Evolutionary conservation across 1,284 basidiomycete species (phyloP), one percentile per base, ranked within the genome.

Genomic region (Peniophora sp.): DNA sequence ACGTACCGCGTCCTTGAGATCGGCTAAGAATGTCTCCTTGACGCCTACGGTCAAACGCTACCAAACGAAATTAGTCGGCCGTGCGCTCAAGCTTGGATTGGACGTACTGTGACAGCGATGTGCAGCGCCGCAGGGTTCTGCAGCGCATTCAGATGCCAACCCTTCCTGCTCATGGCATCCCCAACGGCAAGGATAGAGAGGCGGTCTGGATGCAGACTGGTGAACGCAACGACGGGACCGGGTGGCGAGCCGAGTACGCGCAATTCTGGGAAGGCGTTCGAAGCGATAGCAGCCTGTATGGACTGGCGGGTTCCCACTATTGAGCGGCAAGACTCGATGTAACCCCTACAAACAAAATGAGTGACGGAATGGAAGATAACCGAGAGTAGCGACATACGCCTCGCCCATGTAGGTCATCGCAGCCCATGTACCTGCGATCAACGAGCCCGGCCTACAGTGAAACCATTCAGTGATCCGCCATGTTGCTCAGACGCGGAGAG

Each of bases 361-460:
- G 48, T 10, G 24, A 37, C 20, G 11, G 36, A n/a, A 46, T 49
- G 27, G 48, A 51, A 22, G n/a, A 45, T 44, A 42, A 14, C 41
- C 17, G 9, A 24, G 14, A 6, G 43, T 14, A 45, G 42, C 39
- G 43, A 61, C 83, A 55, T 63, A 92, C 82, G 88, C 78, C 53
- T 85, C 75, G 24, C 96, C 96, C 71, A 97, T 85, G 64, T 90
- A 83, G 62, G 96, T 88, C 84, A 98, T 85, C 1, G 92, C 92
- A 3, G 96, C 93, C 94, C 95, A 99, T 15, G 93, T 87, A 42
- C 92, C 96, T 11, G 96, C 96, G 54, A 99, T 89, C 52, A 98
- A 71, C 0, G 92, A 85, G 9, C 96, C 96, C 0, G 95, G 92
- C 43, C 95, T 89, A 60, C 14, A 35, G n/a, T 32, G 27, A 6